Base-by-base conservation (phyloP, 805 yeast species). In the Starmerella tilneyi region DNA sequence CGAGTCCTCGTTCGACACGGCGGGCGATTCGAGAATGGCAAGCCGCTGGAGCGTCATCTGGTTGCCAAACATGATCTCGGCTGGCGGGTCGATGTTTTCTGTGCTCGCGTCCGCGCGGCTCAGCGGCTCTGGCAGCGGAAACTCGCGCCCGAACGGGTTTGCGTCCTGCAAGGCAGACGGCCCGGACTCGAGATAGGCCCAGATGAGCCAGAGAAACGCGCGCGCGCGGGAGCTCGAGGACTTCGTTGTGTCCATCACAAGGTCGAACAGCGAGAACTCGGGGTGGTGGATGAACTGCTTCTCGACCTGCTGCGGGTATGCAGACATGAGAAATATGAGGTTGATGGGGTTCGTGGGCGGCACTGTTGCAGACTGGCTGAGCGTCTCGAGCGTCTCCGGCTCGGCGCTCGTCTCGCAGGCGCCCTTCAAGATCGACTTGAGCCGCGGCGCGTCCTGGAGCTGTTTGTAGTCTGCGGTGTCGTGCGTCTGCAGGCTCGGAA, bases 371-470 rank as follows among this genome's bases (percentile, higher is more conserved):
- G 23, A 12, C 5, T 35, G 40, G 28, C 19, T 28, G 11, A 56
- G 43, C 9, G 39, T 43, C 11, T 44, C 43, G 21, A 54, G 33
- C 6, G 46, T 49, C n/a, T 31, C 28, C 3, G 51, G 49, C 27
- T 51, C 54, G 40, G 74, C 75, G 12, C 63, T 66, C 38, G 76
- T 76, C 56, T 88, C 95, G 54, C 88, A 78, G 2, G 88, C 84
- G 0, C 92, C 84, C 64, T 89, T 89, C 53, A 89, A 64, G 17
- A 89, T 89, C 0, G 94, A 80, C 60, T 89, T 89, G 50, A 89
- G 71, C 45, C 97, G 70, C 2, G 97, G 97, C 0, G 97, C 92
- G 59, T 89, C 97, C 64, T 89, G 97, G 31, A 89, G 68, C 46
- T 85, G 92, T 59, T 82, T 84, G 37, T 78, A 79, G 35, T 74